phyloP scores from a whole-genome alignment of 1,284 basidiomycete genomes.

The Sanghuangporus sanghuang region DNA sequence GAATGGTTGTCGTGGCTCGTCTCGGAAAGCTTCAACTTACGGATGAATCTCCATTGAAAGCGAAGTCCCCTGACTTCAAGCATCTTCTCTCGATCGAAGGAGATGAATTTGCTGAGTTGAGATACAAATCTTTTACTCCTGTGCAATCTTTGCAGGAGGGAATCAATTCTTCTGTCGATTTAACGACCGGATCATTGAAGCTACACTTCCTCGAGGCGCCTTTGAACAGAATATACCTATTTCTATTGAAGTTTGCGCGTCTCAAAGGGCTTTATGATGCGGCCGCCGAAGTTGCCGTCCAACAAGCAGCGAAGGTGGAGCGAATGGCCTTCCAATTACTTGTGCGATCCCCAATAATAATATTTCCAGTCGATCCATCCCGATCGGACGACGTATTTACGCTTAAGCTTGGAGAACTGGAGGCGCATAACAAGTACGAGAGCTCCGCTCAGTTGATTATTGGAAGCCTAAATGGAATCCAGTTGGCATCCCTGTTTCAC shows the following conservation, averaged over 20 bases:
- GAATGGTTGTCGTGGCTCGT: conserved; percentile 78
- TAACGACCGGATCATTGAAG: conserved; percentile 89
- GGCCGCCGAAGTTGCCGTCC: conserved; percentile 90
- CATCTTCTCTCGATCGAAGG: conserved; percentile 94
- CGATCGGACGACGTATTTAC: conserved; percentile 67
- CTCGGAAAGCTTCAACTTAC: conserved; percentile 83
- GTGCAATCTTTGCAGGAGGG: conserved; percentile 25
- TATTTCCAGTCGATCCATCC: conserved; percentile 76
- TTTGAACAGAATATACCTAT: conserved; percentile 81
- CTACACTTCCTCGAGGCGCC: conserved; percentile 88
- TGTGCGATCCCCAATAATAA: conserved; percentile 89
- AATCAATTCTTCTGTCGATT: conserved; percentile 81
- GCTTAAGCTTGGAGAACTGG: conserved; percentile 87
- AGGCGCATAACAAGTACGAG: conserved; percentile 77
- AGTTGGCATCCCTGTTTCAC: conserved; percentile 70
- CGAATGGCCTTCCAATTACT: conserved; percentile 90
- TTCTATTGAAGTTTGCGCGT: conserved; percentile 83
- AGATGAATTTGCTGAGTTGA: conserved; percentile 92
- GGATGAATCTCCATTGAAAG: conserved; percentile 65
- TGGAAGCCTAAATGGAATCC: conserved; percentile 84
- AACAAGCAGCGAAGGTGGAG: conserved; percentile 85
- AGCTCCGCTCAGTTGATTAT: conserved; percentile 57
- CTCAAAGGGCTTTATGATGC: conserved; percentile 94
- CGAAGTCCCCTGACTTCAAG: conserved; percentile 69
- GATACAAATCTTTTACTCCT: conserved; percentile 90